Base-by-base conservation (phyloP, 139 green algal species). In the Chlorella sorokiniana region DNA sequence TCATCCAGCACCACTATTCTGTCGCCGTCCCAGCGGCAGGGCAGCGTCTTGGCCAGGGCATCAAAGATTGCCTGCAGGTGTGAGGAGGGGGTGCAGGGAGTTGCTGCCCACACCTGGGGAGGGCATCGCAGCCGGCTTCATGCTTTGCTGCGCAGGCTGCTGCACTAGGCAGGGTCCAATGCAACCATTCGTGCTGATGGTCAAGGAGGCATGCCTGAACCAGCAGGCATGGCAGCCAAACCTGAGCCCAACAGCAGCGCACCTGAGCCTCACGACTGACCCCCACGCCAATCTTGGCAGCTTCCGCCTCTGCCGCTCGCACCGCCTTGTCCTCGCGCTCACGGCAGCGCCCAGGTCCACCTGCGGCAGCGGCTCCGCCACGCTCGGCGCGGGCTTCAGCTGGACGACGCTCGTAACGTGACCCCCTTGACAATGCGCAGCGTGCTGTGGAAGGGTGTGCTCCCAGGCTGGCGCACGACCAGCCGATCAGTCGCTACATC, bases 41-140 rank as follows among this genome's bases (percentile, higher is more conserved):
- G 93, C 88, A 97, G 83, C 8, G 94, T 97, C 89, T 97, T 97
- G 45, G 83, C 84, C 0, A 97, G 78, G 1, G 91, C 89, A 52
- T 97, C 93, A 79, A 96, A 97, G 10, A 97, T 89, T n/a, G 69
- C 80, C 77, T 94, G 88, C 42, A 16, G 48, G 16, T 59, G 48
- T 16, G 16, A 59, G 11, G 48, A 59, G 48, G 16, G 48, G 14
- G 16, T 59, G 48, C 48, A 59, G n/a, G 56, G 6, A n/a, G 6
- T 65, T 65, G 56, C 56, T n/a, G 10, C 18, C 56, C 16, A 33
- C n/a, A n/a, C n/a, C n/a, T n/a, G n/a, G n/a, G n/a, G n/a, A n/a
- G n/a, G n/a, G n/a, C n/a, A n/a, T n/a, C n/a, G n/a, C n/a, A n/a
- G n/a, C n/a, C n/a, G n/a, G n/a, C n/a, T n/a, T n/a, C n/a, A n/a